Evolutionary conservation across 2,329 filamentous ascomycete genomes (phyloP), one percentile per base, ranked within the genome.

Genomic region (Talaromyces sp.): DNA sequence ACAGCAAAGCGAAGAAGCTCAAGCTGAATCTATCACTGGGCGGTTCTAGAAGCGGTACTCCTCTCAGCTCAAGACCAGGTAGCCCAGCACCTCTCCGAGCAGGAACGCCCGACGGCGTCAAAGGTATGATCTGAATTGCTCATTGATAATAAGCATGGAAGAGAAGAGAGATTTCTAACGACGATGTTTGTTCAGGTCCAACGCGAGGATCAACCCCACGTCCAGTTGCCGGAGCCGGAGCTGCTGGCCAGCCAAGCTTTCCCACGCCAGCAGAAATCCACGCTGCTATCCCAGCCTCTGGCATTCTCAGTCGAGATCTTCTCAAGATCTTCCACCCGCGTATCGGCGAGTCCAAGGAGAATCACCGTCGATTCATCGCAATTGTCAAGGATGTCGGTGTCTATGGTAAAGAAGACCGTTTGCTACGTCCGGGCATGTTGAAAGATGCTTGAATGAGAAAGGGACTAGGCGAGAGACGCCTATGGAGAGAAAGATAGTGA

Each of bases 11-110:
- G 28, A 79, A 80, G 67, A 85, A 82, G 68, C 68, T 83, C 59
- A 81, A 78, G 65, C 70, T 82, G 54, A 79, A 76, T 50, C 78
- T 79, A 57, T 75, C 79, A 36, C 74, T 70, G 31, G 65, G 68
- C 9, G 67, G 65, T 28, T 75, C 76, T 47, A 75, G 74, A 36
- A 67, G 66, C 51, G 77, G 72, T 23, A 81, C 81, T 9, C 81
- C 81, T 2, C 75, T 74, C 63, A 80, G 78, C 47, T 84, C 80
- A 31, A 77, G 82, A 59, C 77, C 77, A 54, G 78, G 73, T 14
- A 83, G 81, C 63, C 82, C 78, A 70, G 71, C 70, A 61, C 65
- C 75, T 64, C 18, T 70, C 60, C 75, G 75, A 60, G 75, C 76
- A 30, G 75, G 72, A 62, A 80, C 77, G 60, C 76, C 78, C 50